Percentiles rank a stretch among this genome's conserved stretches.
phyloP scores from a whole-genome alignment of 192 early-diverging fungal genomes.

The Mortierella alpina region DNA sequence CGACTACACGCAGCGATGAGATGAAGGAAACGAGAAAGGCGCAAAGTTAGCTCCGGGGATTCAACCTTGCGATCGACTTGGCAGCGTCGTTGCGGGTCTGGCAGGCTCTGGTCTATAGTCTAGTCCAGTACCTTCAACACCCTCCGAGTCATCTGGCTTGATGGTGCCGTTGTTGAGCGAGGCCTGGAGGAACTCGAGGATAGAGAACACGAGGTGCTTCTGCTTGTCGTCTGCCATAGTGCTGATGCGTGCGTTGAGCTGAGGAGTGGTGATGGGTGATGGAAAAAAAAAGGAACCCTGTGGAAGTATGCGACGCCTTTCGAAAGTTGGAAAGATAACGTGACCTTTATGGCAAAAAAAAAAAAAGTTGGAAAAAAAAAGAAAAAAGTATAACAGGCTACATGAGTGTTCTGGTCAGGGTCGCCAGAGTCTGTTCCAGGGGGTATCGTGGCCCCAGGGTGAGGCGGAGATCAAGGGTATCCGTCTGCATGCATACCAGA shows the following conservation, averaged over 20 bases:
- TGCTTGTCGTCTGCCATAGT: slow-evolving; percentile 70
- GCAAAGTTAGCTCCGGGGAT: background rate
- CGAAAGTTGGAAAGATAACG: background rate
- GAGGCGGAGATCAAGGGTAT: background rate
- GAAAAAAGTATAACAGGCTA: background rate
- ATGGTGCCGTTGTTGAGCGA: slow-evolving; percentile 77
- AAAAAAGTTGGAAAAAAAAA: background rate
- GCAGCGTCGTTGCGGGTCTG: background rate
- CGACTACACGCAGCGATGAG: slow-evolving; percentile 61
- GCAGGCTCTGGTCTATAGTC: background rate
- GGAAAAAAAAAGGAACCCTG: slow-evolving; percentile 3
- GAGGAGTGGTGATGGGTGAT: background rate
- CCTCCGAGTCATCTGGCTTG: slow-evolving; percentile 80
- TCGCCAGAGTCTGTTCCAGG: slow-evolving; percentile 7
- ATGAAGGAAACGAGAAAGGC: background rate
- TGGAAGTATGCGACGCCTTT: background rate
- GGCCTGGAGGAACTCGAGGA: slow-evolving; percentile 82
- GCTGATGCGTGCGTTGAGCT: slow-evolving; percentile 2
- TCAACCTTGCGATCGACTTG: background rate
- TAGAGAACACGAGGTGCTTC: slow-evolving; percentile 82
- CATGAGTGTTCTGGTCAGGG: background rate
- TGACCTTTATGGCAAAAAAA: slow-evolving; percentile 5
- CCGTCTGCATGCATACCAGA: background rate
- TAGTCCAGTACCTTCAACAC: slow-evolving; percentile 74
- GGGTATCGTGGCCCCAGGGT: slow-evolving; percentile 20